Conservation (phyloP, 2,329 filamentous ascomycete species). For the Metarhizium rileyi region DNA sequence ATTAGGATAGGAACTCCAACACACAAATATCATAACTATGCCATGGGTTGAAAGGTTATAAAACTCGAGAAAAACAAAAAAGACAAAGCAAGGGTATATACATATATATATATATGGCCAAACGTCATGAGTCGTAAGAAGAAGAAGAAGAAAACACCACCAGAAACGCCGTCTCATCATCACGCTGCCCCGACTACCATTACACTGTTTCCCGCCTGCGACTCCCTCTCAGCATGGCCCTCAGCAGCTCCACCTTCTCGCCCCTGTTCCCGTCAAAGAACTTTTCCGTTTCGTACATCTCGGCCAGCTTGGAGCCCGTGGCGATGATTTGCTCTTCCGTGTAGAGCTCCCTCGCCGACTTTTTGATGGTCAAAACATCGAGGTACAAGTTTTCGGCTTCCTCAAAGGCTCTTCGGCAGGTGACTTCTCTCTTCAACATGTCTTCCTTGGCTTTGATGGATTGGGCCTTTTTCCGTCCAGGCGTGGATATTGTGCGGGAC, state of each 20-base stretch:
- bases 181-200: not conserved
- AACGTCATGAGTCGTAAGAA: not conserved
- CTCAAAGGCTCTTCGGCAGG: conserved; percentile 9
- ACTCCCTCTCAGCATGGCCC: conserved; percentile 7
- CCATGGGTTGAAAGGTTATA: too few species aligned
- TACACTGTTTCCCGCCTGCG: conserved; percentile 9
- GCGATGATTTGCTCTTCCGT: conserved; percentile 12
- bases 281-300: conserved; percentile 19
- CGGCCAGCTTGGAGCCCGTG: conserved; percentile 15
- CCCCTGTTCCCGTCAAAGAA: conserved; percentile 14
- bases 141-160: not conserved
- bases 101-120: too few species aligned
- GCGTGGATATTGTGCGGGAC: not conserved
- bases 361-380: conserved; percentile 15
- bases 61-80: not conserved
- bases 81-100: not conserved
- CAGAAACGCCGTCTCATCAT: not conserved
- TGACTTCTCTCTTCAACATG: conserved; percentile 8
- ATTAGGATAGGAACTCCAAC: not conserved
- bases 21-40: too few species aligned
- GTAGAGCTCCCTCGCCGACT: conserved; percentile 14
- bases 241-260: conserved; percentile 10
- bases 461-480: not conserved
- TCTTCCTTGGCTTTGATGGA: conserved; percentile 6
- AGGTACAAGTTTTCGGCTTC: conserved; percentile 17